Evolutionary conservation across 176 grass and related monocot species (phyloP), one percentile per base, ranked within the genome.

Genomic region (Avena sativa): DNA sequence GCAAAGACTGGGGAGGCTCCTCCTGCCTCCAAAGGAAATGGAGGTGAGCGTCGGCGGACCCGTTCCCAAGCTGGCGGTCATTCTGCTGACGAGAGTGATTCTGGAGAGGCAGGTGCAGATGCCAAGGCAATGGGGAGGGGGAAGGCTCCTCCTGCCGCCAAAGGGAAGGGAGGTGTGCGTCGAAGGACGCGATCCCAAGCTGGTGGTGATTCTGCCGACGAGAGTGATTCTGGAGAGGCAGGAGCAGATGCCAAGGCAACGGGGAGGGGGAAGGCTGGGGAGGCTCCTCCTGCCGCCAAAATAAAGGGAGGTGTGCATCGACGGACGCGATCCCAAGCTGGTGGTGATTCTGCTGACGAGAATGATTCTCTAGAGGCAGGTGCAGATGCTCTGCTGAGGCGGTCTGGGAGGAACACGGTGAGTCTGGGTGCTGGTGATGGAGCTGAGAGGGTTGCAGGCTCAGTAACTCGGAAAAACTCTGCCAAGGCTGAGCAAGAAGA

Each of bases 111-210:
- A 7, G 40, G 40, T 43, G 40, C 40, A 43, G 40, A 43, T 8
- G 36, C 61, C 60, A 86, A 75, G 44, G 20, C 84, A 17, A 86
- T 26, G 55, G 79, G 89, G 28, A 86, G 79, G 72, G 74, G 9
- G 53, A 86, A 77, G 51, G 1, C 20, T 36, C 44, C 32, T 86
- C 8, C 13, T 87, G 17, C 17, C 23, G n/a, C 55, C 13, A 52
- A 47, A 82, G 26, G 21, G 59, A 51, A 9, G 3, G 2, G 50
- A 64, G 60, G 55, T 11, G 32, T 12, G 17, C 3, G 5, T 9
- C 28, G 14, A 67, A 1, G 14, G 43, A 83, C 53, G 62, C 0
- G 4, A 15, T 14, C 56, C 3, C 70, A 70, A 70, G 43, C 17
- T 36, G 72, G 12, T 13, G 34, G 8, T 34, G 73, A 23, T 79